Conservation (phyloP, 148 eudicot species). For the Polygonum maritimum region DNA sequence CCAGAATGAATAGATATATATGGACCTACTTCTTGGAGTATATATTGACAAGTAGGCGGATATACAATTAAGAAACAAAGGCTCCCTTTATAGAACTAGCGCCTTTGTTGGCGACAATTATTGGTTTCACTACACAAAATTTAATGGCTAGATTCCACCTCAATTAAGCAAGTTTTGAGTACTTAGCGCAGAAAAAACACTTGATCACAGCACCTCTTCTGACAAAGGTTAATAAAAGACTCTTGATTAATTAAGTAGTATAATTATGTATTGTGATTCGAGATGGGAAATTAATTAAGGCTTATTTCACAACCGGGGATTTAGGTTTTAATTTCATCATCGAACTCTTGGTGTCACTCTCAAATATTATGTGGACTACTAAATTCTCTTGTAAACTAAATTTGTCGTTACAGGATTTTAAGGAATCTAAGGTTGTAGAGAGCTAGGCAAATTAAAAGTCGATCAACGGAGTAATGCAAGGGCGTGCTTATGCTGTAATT, state of each 20-base stretch:
- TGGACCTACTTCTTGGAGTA: slow-evolving; percentile 1
- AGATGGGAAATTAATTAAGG: too few relatives aligned
- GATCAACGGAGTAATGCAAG: not conserved
- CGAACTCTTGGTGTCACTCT: too few relatives aligned
- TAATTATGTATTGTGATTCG: too few relatives aligned
- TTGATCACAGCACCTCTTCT: not conserved
- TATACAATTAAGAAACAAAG: not conserved
- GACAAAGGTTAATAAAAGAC: not conserved
- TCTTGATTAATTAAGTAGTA: too few relatives aligned
- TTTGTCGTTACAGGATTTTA: slow-evolving; percentile 4
- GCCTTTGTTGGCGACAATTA: not conserved
- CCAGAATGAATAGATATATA: slow-evolving; percentile 8
- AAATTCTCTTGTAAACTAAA: not conserved
- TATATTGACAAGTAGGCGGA: not conserved
- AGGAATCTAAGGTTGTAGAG: not conserved
- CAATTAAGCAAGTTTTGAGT: not conserved
- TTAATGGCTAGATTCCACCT: not conserved
- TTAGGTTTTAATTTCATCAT: too few relatives aligned
- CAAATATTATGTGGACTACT: not conserved
- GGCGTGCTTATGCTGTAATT: not conserved
- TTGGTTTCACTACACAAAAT: not conserved
- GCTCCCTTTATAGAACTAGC: not conserved
- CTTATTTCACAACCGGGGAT: too few relatives aligned
- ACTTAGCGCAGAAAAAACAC: not conserved
- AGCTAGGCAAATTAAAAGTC: not conserved